phyloP scores from a whole-genome alignment of 140 eudicot genomes.

The Flaveria floridana region DNA sequence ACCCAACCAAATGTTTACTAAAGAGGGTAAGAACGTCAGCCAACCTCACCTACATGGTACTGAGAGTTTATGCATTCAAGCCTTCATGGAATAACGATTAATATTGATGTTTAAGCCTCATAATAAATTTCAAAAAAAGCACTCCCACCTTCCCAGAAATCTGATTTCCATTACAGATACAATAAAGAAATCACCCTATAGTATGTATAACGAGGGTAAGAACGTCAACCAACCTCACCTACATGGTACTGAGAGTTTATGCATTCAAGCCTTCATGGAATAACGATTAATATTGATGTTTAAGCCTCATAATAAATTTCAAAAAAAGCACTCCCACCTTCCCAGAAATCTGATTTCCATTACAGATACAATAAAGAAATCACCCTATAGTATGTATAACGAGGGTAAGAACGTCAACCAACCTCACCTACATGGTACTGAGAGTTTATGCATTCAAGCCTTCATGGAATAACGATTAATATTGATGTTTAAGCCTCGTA shows the following conservation, averaged over 20 bases:
- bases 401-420: background rate
- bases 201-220: background rate
- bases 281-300: background rate
- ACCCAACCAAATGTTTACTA: background rate
- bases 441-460: background rate
- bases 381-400: background rate
- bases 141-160: background rate
- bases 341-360: background rate
- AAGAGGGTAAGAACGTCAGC: background rate
- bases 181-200: background rate
- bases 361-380: background rate
- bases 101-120: background rate
- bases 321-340: background rate
- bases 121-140: background rate
- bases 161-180: background rate
- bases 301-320: background rate
- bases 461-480: background rate
- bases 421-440: background rate
- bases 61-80: background rate
- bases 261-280: background rate
- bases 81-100: background rate
- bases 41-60: background rate
- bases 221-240: background rate
- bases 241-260: background rate
- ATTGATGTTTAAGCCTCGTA: background rate